These are phyloP conservation scores for Heliamphora pulchella DNA, from an alignment of 179 eudicot genomes.

Conservation along the genomic window DNA sequence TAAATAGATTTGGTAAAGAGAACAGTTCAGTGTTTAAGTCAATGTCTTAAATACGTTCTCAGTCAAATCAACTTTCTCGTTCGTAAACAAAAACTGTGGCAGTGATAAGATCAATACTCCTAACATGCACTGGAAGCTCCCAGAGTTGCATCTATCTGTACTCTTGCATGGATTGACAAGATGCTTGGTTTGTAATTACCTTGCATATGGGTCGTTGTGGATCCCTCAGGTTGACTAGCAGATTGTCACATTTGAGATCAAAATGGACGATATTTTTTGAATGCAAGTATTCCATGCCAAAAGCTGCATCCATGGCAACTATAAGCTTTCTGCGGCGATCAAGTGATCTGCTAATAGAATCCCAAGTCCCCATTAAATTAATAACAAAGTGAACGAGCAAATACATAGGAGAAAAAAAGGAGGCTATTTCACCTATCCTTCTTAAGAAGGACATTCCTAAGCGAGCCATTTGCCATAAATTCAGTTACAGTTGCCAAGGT, in stretches of 20 bases:
- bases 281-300: slow-evolving; percentile 63
- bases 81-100: neutral
- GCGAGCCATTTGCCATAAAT: slow-evolving; percentile 92
- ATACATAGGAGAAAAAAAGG: neutral
- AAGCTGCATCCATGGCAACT: slow-evolving; percentile 65
- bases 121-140: neutral
- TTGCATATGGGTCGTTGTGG: slow-evolving; percentile 53
- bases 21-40: neutral
- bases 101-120: neutral
- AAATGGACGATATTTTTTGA: slow-evolving; percentile 51
- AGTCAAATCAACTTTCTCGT: neutral
- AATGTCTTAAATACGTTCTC: neutral
- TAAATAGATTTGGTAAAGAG: neutral
- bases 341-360: slow-evolving; percentile 31
- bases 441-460: slow-evolving; percentile 66
- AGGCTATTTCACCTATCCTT: slow-evolving; percentile 56
- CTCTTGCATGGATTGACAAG: neutral
- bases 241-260: slow-evolving; percentile 56
- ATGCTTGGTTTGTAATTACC: slow-evolving; percentile 25
- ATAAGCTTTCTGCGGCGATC: slow-evolving; percentile 39
- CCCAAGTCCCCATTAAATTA: slow-evolving; percentile 10
- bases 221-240: slow-evolving; percentile 47
- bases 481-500: slow-evolving; percentile 96
- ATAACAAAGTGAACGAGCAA: slow-evolving; percentile 1
- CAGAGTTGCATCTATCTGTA: slow-evolving; percentile 1